Conservation (phyloP, 495 filamentous ascomycete genomes). For the Usnea hakonensis region DNA sequence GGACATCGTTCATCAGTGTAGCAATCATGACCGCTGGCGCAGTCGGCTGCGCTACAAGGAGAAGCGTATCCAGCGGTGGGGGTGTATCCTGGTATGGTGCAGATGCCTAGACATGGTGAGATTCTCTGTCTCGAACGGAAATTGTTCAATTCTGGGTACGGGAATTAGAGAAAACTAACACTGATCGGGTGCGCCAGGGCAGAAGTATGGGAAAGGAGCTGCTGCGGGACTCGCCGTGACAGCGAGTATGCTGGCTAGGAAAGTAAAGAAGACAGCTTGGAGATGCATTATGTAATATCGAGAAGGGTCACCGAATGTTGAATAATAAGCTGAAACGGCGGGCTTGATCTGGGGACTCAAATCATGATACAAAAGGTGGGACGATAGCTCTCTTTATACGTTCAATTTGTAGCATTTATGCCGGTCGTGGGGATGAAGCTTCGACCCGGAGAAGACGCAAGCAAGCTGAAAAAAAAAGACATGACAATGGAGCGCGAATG, state of each 20-base stretch:
- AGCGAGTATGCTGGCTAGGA: not conserved
- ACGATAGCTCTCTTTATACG: not conserved
- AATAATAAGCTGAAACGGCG: not conserved
- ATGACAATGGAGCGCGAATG: not conserved
- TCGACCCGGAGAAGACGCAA: not conserved
- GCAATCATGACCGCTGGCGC: slow-evolving; percentile 5
- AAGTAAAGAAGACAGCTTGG: not conserved
- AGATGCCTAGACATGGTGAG: slow-evolving; percentile 2
- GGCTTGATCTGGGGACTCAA: not conserved
- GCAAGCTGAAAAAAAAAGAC: not conserved
- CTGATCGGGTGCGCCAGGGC: not conserved
- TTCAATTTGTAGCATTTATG: not conserved
- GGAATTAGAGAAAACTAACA: not conserved
- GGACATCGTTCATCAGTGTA: slow-evolving; percentile 4
- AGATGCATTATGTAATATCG: not conserved
- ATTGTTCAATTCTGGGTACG: not conserved
- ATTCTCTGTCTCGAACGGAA: not conserved
- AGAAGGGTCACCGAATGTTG: too few species aligned
- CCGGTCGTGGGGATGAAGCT: not conserved
- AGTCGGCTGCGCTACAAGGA: not conserved
- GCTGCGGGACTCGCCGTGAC: not conserved
- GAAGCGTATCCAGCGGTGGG: slow-evolving; percentile 2
- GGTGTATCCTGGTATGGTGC: slow-evolving; percentile 4
- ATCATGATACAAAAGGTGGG: not conserved
- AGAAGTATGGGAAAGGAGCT: not conserved